Evolutionary conservation across 1,284 basidiomycete genomes (phyloP).

Genomic region (Tetrapyrgos nigripes): DNA sequence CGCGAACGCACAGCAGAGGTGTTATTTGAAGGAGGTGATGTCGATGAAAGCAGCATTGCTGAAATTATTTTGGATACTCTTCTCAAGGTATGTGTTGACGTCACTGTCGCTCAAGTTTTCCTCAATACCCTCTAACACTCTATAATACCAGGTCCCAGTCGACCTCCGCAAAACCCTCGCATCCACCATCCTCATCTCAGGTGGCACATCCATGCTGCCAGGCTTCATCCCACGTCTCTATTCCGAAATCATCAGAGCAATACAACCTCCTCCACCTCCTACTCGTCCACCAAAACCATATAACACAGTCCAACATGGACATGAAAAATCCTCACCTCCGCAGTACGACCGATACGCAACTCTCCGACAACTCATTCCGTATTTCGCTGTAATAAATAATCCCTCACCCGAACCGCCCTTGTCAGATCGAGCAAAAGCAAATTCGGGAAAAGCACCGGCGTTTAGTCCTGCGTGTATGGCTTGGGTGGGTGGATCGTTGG

Average conservation of each 20-base stretch:
- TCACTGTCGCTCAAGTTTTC: background rate
- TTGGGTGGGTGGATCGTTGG: conserved; percentile 94
- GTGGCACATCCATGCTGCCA: conserved; percentile 91
- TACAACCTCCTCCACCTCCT: conserved; percentile 51
- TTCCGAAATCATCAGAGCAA: conserved; percentile 69
- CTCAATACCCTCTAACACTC: conserved; percentile 8
- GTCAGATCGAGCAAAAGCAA: conserved; percentile 53
- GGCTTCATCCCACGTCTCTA: conserved; percentile 91
- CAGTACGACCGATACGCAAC: conserved; percentile 75
- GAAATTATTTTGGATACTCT: conserved; percentile 82
- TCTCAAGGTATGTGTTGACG: conserved; percentile 62
- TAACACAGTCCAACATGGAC: too few species aligned
- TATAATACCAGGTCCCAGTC: conserved; percentile 86
- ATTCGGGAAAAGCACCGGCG: conserved; percentile 84
- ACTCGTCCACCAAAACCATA: conserved; percentile 37
- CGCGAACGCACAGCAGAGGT: conserved; percentile 91
- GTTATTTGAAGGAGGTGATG: conserved; percentile 89
- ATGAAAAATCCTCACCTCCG: conserved; percentile 49
- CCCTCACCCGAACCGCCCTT: conserved; percentile 58
- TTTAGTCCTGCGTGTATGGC: conserved; percentile 81
- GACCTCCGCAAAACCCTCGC: conserved; percentile 86
- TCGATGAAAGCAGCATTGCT: conserved; percentile 82
- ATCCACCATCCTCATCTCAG: conserved; percentile 83
- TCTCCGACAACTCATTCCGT: conserved; percentile 70
- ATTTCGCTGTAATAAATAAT: conserved; percentile 86